phyloP scores from a whole-genome alignment of 495 filamentous ascomycete species.

The Symbiotaphrina buchneri region DNA sequence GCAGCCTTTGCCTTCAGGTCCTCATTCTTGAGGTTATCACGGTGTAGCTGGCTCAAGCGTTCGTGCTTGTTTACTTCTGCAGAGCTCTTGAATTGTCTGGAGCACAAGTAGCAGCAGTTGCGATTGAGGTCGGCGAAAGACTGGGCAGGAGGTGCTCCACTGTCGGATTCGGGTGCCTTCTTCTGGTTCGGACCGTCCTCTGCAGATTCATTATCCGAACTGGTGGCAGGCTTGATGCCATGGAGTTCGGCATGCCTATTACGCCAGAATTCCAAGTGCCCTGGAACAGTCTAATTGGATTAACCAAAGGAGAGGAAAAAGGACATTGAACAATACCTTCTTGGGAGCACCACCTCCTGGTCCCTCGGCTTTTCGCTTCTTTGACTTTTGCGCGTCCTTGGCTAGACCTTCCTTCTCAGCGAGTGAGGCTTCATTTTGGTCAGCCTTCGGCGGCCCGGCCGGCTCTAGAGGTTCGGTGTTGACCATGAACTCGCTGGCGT shows the following conservation, averaged over 20 bases:
- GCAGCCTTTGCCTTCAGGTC: slow-evolving; percentile 32
- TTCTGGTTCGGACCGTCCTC: slow-evolving; percentile 10
- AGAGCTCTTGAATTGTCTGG: slow-evolving; percentile 44
- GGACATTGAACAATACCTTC: slow-evolving; percentile 10
- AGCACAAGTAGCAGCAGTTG: slow-evolving; percentile 60
- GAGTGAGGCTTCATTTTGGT: too few relatives aligned
- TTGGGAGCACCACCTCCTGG: slow-evolving; percentile 26
- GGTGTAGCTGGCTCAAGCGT: slow-evolving; percentile 51
- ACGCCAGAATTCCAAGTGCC: slow-evolving; percentile 72
- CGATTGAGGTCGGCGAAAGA: slow-evolving; percentile 50
- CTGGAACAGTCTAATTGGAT: slow-evolving; percentile 21
- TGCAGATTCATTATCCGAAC: slow-evolving; percentile 4
- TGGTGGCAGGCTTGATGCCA: slow-evolving; percentile 18
- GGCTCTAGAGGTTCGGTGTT: slow-evolving; percentile 20
- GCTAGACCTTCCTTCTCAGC: slow-evolving; percentile 18
- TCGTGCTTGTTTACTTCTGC: slow-evolving; percentile 57
- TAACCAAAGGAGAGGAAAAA: slow-evolving; percentile 6
- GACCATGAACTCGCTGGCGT: slow-evolving; percentile 41
- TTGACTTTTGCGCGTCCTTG: slow-evolving; percentile 29
- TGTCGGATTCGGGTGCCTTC: slow-evolving; percentile 9
- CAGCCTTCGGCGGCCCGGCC: slow-evolving; percentile 12
- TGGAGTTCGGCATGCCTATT: slow-evolving; percentile 73
- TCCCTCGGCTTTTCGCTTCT: slow-evolving; percentile 45
- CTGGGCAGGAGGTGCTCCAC: slow-evolving; percentile 13
- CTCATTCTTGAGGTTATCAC: slow-evolving; percentile 40